These are phyloP conservation scores for Sphaceloma murrayae DNA, from an alignment of 2,329 filamentous ascomycete genomes.

Conservation along the genomic window DNA sequence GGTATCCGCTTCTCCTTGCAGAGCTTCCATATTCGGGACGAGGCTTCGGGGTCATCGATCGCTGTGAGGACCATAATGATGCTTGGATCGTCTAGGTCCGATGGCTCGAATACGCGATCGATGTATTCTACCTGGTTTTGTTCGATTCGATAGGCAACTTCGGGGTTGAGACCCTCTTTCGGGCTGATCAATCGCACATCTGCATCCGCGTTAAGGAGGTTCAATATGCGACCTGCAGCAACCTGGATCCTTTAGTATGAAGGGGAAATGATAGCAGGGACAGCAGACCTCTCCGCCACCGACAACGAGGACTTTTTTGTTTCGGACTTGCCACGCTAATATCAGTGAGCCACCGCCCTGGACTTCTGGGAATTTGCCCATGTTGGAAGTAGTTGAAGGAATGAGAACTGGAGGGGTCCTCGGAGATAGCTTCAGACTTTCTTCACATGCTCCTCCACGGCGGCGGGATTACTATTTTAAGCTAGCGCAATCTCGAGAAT, in stretches of 20 bases:
- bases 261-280: constrained; percentile 24
- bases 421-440: constrained; percentile 8
- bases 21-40: constrained; percentile 80
- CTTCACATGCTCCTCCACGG: constrained; percentile 16
- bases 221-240: constrained; percentile 84
- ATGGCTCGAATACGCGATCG: constrained; percentile 73
- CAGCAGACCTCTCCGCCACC: constrained; percentile 77
- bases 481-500: constrained; percentile 3
- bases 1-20: constrained; percentile 78
- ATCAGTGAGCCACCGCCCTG: constrained; percentile 89
- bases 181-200: constrained; percentile 80
- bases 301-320: constrained; percentile 82
- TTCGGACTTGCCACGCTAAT: constrained; percentile 87
- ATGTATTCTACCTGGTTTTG: constrained; percentile 67
- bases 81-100: constrained; percentile 64
- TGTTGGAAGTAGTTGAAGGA: constrained; percentile 22
- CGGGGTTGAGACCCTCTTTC: constrained; percentile 67
- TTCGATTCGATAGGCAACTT: constrained; percentile 73
- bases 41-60: constrained; percentile 87
- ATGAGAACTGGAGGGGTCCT: too few species aligned
- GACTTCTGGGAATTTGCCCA: constrained; percentile 61
- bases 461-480: background rate
- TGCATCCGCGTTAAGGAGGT: constrained; percentile 91
- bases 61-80: constrained; percentile 84
- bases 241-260: constrained; percentile 50